These are phyloP conservation scores for Vanrija sp. DNA, from an alignment of 1,284 basidiomycete genomes.

Conservation along the genomic window DNA sequence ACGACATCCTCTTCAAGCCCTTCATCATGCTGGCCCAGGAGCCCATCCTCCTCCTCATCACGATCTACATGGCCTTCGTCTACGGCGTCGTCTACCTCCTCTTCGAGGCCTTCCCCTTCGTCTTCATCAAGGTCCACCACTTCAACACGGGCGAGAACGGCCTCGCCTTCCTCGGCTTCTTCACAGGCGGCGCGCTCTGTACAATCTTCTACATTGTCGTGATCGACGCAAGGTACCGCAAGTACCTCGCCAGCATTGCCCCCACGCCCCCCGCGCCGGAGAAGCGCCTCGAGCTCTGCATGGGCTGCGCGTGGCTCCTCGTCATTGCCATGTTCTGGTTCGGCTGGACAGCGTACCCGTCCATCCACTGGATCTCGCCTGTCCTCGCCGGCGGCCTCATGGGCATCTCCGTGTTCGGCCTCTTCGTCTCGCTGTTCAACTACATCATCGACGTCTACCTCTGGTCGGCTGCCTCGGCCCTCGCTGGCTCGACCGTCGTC, in stretches of 20 bases:
- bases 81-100: conserved; percentile 46
- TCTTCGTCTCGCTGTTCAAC: conserved; percentile 55
- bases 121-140: conserved; percentile 51
- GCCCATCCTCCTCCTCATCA: conserved; percentile 70
- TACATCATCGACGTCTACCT: conserved; percentile 55
- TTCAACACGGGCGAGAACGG: conserved; percentile 52
- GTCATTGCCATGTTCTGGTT: conserved; percentile 50
- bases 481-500: conserved; percentile 53
- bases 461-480: conserved; percentile 53
- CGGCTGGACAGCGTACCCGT: conserved; percentile 50
- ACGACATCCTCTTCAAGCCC: conserved; percentile 56
- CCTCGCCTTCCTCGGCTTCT: conserved; percentile 53
- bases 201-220: conserved; percentile 30
- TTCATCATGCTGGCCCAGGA: conserved; percentile 67
- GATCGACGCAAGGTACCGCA: conserved; percentile 26
- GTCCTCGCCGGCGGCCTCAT: conserved; percentile 51
- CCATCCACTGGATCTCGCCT: conserved; percentile 50
- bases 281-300: conserved; percentile 39
- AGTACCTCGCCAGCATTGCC: conserved; percentile 22
- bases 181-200: conserved; percentile 45
- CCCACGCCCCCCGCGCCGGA: conserved; percentile 32
- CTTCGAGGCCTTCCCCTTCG: conserved; percentile 51
- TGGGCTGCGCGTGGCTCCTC: conserved; percentile 48
- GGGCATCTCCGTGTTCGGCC: conserved; percentile 52
- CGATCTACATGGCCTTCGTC: conserved; percentile 59